Evolutionary conservation across 495 filamentous ascomycete genomes (phyloP), one percentile per base, ranked within the genome.

Genomic region (Daldinia vernicosa): DNA sequence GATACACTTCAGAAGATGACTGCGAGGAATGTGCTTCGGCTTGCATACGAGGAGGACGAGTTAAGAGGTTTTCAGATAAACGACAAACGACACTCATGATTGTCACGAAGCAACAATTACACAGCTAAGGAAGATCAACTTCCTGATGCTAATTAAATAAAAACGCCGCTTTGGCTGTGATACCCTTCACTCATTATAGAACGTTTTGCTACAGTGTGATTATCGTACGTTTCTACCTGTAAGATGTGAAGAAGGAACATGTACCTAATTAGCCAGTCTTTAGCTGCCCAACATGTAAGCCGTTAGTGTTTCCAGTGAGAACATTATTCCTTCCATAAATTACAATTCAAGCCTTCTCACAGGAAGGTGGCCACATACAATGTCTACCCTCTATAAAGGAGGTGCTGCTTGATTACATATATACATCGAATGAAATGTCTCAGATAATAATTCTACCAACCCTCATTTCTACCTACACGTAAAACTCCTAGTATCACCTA

Each of bases 81-180:
- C 53, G 66, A 73, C 33, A 69, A 47, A 69, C 53, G 66, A 73
- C 33, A 50, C 51, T 63, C 40, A 73, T 43, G 70, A 73, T 62
- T 62, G 57, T 54, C 61, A 73, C 40, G 70, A 73, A 69, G 70
- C 70, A 69, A 69, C 61, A 69, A 73, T 69, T 73, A 47, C 39
- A 53, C 55, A 63, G 66, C 45, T 53, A 24, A 62, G 70, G 53
- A 14, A 35, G 12, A 53, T 59, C 26, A 39, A 15, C 15, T 47
- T 39, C 51, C 60, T 22, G 7, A 7, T 62, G 11, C 58, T 43
- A 68, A 27, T 52, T 57, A n/a, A 72, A 68, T 57, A 54, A 60
- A 58, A 40, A 58, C 12, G 65, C 55, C 61, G 28, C 12, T 30
- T 68, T 66, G 70, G 70, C 70, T 57, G 19, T 62, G 70, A 68